These are phyloP conservation scores for Aspergillus puulaauensis DNA, from an alignment of 2,329 filamentous ascomycete species.

Conservation along the genomic window DNA sequence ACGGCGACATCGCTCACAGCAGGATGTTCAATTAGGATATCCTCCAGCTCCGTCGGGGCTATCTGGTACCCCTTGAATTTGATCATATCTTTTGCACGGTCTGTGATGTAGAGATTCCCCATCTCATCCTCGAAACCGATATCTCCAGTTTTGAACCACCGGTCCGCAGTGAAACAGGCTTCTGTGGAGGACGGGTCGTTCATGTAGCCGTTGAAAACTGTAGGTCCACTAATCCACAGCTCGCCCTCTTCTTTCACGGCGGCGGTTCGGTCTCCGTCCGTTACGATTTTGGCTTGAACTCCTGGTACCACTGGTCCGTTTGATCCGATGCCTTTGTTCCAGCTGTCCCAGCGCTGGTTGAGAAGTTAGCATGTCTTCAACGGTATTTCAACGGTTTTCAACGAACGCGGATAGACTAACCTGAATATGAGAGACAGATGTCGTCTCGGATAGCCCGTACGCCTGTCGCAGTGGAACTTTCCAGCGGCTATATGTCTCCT, in stretches of 20 bases:
- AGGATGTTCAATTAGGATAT: slow-evolving; percentile 42
- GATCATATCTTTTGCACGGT: slow-evolving; percentile 62
- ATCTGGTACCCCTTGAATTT: slow-evolving; percentile 62
- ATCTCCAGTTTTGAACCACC: slow-evolving; percentile 80
- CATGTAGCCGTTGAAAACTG: slow-evolving; percentile 72
- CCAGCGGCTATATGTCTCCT: slow-evolving; percentile 10
- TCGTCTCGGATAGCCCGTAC: slow-evolving; percentile 21
- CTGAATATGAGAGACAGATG: slow-evolving; percentile 16
- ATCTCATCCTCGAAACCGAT: slow-evolving; percentile 68
- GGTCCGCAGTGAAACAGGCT: slow-evolving; percentile 66
- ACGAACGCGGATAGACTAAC: not conserved
- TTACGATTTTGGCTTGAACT: slow-evolving; percentile 12
- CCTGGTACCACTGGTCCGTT: slow-evolving; percentile 16
- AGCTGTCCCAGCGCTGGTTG: slow-evolving; percentile 16
- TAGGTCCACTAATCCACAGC: slow-evolving; percentile 64
- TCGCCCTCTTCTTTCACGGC: slow-evolving; percentile 38
- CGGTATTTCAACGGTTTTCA: too few species aligned
- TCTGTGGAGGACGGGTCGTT: slow-evolving; percentile 67
- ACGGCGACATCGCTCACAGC: slow-evolving; percentile 56
- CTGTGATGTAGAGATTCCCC: slow-evolving; percentile 80
- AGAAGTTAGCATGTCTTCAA: not conserved
- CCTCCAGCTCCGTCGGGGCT: slow-evolving; percentile 60
- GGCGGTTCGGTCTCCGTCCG: not conserved
- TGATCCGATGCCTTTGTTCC: slow-evolving; percentile 14
- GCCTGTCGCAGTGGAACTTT: slow-evolving; percentile 18